phyloP scores from a whole-genome alignment of 805 yeast species.

The Candida ulmi region DNA sequence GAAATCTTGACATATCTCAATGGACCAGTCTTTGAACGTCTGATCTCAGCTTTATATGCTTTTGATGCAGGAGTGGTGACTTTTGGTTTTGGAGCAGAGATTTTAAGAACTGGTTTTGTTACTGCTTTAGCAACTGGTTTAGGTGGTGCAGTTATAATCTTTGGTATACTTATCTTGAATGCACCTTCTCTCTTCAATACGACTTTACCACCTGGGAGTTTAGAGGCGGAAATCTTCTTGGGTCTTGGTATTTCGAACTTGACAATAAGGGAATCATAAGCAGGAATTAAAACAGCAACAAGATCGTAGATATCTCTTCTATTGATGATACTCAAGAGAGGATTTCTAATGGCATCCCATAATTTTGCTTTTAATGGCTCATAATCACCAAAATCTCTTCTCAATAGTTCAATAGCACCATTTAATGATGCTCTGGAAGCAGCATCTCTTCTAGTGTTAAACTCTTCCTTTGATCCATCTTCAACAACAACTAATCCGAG shows the following conservation, averaged over 20 bases:
- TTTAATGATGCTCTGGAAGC: constrained; percentile 57
- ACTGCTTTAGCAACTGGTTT: constrained; percentile 2
- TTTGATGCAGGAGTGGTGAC: not conserved
- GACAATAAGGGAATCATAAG: constrained; percentile 57
- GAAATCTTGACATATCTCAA: constrained; percentile 39
- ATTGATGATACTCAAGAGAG: constrained; percentile 51
- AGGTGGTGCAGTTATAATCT: constrained; percentile 5
- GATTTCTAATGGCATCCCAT: constrained; percentile 67
- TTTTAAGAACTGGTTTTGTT: constrained; percentile 2
- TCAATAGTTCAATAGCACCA: constrained; percentile 60
- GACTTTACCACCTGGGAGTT: constrained; percentile 48
- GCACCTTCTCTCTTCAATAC: constrained; percentile 50
- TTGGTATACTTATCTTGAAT: constrained; percentile 16
- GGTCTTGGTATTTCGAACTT: constrained; percentile 62
- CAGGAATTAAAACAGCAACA: constrained; percentile 58
- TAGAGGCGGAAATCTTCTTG: constrained; percentile 56
- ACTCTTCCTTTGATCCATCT: constrained; percentile 37
- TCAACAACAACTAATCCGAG: constrained; percentile 52
- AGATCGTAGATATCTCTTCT: constrained; percentile 60
- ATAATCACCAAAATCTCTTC: constrained; percentile 50
- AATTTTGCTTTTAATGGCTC: constrained; percentile 53
- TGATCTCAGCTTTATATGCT: constrained; percentile 15
- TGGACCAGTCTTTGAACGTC: constrained; percentile 21
- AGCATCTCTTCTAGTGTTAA: constrained; percentile 54
- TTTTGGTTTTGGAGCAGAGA: not conserved